phyloP scores from a whole-genome alignment of 169 alveolate species.

The Eimeria sp. region DNA sequence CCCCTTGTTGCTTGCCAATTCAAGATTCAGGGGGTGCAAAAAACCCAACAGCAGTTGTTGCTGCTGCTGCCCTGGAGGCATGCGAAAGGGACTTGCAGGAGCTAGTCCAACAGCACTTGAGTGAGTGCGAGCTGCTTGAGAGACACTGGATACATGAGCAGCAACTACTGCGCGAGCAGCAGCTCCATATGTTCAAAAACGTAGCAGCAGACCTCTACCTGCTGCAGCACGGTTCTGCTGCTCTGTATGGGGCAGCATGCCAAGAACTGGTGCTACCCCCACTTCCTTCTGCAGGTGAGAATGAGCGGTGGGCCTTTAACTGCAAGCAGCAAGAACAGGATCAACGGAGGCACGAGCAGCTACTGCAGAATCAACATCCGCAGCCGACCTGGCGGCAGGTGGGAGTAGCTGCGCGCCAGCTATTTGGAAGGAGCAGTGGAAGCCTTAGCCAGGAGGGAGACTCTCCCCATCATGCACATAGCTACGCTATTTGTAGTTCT shows the following conservation, averaged over 20 bases:
- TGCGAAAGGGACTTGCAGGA: constrained; percentile 39
- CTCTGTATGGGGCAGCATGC: constrained; percentile 43
- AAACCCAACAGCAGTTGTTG: neutral
- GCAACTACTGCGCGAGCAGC: constrained; percentile 61
- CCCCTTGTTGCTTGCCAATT: neutral
- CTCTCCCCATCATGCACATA: neutral
- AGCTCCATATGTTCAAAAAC: constrained; percentile 71
- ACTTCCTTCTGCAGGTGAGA: constrained; percentile 79
- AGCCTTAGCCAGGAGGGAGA: constrained; percentile 21
- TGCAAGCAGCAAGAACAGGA: constrained; percentile 53
- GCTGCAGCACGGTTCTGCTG: constrained; percentile 75
- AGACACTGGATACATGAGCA: constrained; percentile 73
- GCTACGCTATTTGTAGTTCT: neutral
- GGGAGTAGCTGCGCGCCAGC: constrained; percentile 60
- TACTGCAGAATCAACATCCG: constrained; percentile 12
- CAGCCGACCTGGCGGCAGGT: constrained; percentile 18
- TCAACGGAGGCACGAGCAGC: constrained; percentile 44
- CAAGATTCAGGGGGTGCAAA: neutral
- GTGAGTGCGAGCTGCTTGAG: constrained; percentile 80
- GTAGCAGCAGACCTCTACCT: constrained; percentile 70
- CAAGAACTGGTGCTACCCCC: constrained; percentile 72
- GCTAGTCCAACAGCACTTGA: constrained; percentile 79
- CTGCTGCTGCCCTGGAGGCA: constrained; percentile 43
- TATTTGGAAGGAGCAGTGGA: neutral
- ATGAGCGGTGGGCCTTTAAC: constrained; percentile 58